Conservation (phyloP, 768 basidiomycete genomes). For the Calocybe gangraenosa region DNA sequence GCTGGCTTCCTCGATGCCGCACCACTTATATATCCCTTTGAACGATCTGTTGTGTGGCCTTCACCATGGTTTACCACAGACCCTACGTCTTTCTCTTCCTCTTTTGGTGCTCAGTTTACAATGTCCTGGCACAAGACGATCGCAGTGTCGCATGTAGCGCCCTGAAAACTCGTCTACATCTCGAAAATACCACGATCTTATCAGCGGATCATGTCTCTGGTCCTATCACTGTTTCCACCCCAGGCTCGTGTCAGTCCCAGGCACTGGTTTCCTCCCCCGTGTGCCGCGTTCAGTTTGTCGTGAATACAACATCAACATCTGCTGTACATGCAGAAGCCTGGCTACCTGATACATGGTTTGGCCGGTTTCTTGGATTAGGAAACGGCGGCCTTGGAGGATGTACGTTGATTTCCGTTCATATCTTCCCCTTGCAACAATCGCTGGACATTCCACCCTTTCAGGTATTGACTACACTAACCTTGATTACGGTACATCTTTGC, state of each 20-base stretch:
- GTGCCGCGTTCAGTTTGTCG: conserved; percentile 4
- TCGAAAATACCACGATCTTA: conserved; percentile 2
- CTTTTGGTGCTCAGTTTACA: no score
- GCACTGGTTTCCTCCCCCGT: not conserved
- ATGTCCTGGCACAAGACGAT: not conserved
- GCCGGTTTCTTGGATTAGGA: not conserved
- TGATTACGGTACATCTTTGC: conserved; percentile 1
- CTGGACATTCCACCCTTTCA: not conserved
- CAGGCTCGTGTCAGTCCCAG: not conserved
- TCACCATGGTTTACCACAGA: no score
- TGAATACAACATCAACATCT: not conserved
- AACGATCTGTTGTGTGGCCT: no score
- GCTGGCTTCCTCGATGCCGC: no score
- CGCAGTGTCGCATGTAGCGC: not conserved
- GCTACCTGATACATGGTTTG: not conserved
- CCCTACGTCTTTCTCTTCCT: no score
- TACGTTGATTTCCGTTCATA: not conserved
- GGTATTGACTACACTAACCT: conserved; percentile 2
- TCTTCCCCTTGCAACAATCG: no score
- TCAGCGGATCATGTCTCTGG: not conserved
- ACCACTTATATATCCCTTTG: no score
- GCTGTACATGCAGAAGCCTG: not conserved
- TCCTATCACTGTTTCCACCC: not conserved
- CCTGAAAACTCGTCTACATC: not conserved
- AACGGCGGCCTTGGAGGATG: conserved; percentile 3